Evolutionary conservation across 768 basidiomycete genomes (phyloP), one percentile per base, ranked within the genome.

Genomic region (Trametes gibbosa): DNA sequence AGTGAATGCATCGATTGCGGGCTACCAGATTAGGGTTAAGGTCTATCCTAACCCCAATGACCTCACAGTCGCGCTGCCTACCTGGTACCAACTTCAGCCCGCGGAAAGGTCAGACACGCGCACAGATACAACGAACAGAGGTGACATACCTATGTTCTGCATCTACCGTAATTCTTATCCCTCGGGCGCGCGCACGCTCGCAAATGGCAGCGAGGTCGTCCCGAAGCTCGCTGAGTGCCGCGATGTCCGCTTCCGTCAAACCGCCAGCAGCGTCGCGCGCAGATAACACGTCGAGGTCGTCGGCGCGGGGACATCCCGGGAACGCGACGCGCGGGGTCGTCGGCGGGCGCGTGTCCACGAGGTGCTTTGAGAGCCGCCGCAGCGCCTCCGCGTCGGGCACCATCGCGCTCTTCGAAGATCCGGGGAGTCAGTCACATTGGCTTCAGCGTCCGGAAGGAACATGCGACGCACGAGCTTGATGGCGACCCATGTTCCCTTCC

Each of bases 1-100:
- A 10, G 88, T 83, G 53, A 89, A 81, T 0, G 90, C 89, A 71
- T 96, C 95, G 21, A 97, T 79, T 0, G 92, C 92, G 13, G 94
- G 92, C 74, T 90, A 53, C n/a, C 40, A 56, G 14, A 13, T 7
- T 12, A 35, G 19, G 35, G 53, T 60, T 35, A 49, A 42, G 47
- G 46, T 40, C 46, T 40, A 39, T 45, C 17, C 54, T 48, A 49
- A 35, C 52, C 32, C 47, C 27, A 53, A 6, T 3, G 3, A 25
- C 43, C 35, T 50, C 53, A 29, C 41, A 43, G 27, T 37, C 0
- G 19, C 3, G 25, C 12, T 13, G 19, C 63, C 25, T 59, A 76
- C 75, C 68, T 80, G 78, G 58, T 76, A 79, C 77, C 75, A 73
- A 56, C 70, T 67, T 19, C 23, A 40, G 6, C n/a, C 41, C 7